These are phyloP conservation scores for Ephemerocybe angulata DNA, from an alignment of 768 basidiomycete genomes.

Conservation along the genomic window DNA sequence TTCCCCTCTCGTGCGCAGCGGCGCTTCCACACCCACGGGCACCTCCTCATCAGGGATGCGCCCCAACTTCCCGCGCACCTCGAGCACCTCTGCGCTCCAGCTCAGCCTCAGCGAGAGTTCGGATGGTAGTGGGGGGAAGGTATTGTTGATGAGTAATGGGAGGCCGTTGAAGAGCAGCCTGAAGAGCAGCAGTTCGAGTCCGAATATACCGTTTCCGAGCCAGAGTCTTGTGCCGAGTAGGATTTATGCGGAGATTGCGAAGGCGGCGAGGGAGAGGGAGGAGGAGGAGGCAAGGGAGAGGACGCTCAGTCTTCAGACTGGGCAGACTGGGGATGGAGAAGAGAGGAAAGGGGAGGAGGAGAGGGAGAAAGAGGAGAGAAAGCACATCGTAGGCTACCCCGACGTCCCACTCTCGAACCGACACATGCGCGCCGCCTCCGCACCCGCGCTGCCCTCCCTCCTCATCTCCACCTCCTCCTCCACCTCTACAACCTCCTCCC, in stretches of 20 bases:
- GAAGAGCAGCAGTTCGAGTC: conserved; percentile 56
- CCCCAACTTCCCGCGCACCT: conserved; percentile 20
- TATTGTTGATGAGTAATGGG: conserved; percentile 64
- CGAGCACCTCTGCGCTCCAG: conserved; percentile 1
- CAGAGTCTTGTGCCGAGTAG: conserved; percentile 26
- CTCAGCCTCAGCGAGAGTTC: no score
- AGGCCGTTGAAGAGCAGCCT: conserved; percentile 86
- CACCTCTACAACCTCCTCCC: conserved; percentile 15
- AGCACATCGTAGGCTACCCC: conserved; percentile 2
- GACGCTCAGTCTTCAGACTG: neutral
- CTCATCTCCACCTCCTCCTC: conserved; percentile 7
- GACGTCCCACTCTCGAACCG: conserved; percentile 10
- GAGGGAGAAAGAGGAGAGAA: conserved; percentile 13
- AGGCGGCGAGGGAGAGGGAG: neutral
- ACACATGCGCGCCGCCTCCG: conserved; percentile 43
- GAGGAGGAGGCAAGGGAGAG: neutral
- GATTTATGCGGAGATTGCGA: conserved; percentile 22
- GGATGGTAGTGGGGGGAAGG: no score
- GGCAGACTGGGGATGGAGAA: neutral
- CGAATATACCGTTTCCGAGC: conserved; percentile 39
- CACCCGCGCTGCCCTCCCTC: conserved; percentile 52
- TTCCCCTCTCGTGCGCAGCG: neutral
- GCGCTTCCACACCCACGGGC: conserved; percentile 1
- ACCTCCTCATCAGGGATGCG: conserved; percentile 14
- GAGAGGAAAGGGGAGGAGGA: neutral